A percentile compares a stretch with the other conserved stretches of the same genome.
phyloP scores from a whole-genome alignment of 768 basidiomycete species.

The Tephrocybe sp. region DNA sequence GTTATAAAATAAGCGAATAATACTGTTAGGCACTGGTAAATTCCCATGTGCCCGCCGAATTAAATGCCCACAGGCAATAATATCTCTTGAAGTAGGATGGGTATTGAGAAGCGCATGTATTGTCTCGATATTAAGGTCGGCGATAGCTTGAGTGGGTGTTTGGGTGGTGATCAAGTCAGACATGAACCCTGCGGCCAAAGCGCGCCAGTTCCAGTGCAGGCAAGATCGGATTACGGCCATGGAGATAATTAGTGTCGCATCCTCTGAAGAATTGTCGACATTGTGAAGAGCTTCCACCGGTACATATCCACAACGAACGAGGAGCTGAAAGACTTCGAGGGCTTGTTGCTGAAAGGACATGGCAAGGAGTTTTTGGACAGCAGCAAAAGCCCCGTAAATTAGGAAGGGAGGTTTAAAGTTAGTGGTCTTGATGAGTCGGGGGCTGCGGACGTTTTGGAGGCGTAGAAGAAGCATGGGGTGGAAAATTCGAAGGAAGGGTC shows the following conservation, averaged over 20 bases:
- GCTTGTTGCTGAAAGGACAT: conserved; percentile 32
- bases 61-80: conserved; percentile 37
- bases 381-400: conserved; percentile 37
- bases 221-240: conserved; percentile 50
- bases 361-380: conserved; percentile 40
- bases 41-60: conserved; percentile 35
- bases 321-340: conserved; percentile 44
- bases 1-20: conserved; percentile 47
- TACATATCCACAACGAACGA: conserved; percentile 43
- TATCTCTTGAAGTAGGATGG: conserved; percentile 28
- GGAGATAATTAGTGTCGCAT: conserved; percentile 46
- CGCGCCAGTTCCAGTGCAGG: conserved; percentile 52
- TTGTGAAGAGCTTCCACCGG: conserved; percentile 43
- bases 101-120: conserved; percentile 38
- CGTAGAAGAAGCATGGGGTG: conserved; percentile 27
- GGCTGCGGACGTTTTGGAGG: conserved; percentile 17
- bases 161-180: conserved; percentile 21
- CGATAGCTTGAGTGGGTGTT: conserved; percentile 20
- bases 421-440: conserved; percentile 25
- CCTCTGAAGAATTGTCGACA: conserved; percentile 30
- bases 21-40: conserved; percentile 36
- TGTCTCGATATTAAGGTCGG: conserved; percentile 39
- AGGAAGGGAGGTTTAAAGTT: conserved; percentile 35
- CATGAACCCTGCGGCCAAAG: conserved; percentile 39
- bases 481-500: conserved; percentile 22